Base-by-base conservation (phyloP, 345 rosid genomes). In the Melaleuca quinquenervia region DNA sequence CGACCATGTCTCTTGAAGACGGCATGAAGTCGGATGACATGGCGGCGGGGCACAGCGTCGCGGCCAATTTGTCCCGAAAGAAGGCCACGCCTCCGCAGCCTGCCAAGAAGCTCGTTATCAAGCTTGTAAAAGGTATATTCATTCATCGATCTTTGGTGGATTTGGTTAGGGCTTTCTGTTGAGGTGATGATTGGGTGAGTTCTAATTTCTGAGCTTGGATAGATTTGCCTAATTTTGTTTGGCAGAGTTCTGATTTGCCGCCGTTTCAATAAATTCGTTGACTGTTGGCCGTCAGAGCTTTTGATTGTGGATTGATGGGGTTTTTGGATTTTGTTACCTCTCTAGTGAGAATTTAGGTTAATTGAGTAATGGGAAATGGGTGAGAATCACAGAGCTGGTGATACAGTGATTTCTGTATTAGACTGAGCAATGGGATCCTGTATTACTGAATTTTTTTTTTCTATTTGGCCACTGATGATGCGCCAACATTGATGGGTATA, bases 41-140 rank as follows among this genome's bases (percentile, higher is more conserved):
- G 49, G 24, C 83, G 49, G 80, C 82, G 29, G 76, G 87, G 8
- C 90, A 90, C 24, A 45, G 84, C 84, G 89, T 92, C 83, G 91
- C 96, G 52, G 96, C 97, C 22, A 96, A 96, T 90, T 91, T 96
- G 86, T 91, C 98, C 50, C 94, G 98, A 51, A 96, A 96, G 91
- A 96, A 96, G 78, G 96, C 98, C 86, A 94, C 92, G 11, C 98
- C 90, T 2, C 98, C 98, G 10, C 98, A 95, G 87, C 98, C 98
- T 48, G 86, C 96, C n/a, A 96, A 95, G 92, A 96, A 94, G 89
- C 86, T 97, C 56, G 98, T 96, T 48, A 97, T 97, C 89, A 97
- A 95, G 93, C 93, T 96, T 82, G 58, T 90, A 56, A 97, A 94
- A 95, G 99, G 99, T 96, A 58, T 6, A 20, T 18, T 87, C 49